Conservation (phyloP, 2,329 filamentous ascomycete species). For the Cladosporium sp. region DNA sequence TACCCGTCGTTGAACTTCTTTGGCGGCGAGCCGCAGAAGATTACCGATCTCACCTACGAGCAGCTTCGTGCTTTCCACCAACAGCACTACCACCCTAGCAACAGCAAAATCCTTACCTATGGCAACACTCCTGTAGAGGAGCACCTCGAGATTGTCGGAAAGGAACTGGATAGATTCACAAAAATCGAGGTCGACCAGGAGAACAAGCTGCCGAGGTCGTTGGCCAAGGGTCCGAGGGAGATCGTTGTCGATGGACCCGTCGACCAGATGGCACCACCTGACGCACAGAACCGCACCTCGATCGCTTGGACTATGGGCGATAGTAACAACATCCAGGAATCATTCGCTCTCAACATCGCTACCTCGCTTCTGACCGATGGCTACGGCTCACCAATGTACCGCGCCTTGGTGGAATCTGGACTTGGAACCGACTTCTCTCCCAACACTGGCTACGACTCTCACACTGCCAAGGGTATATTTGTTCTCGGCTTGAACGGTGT, state of each 20-base stretch:
- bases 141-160: slow-evolving; percentile 77
- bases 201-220: slow-evolving; percentile 72
- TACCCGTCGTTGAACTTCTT: slow-evolving; percentile 96
- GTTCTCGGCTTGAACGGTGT: slow-evolving; percentile 92
- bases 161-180: slow-evolving; percentile 71
- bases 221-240: slow-evolving; percentile 65
- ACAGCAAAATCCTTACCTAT: slow-evolving; percentile 93
- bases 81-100: slow-evolving; percentile 95
- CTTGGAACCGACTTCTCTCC: slow-evolving; percentile 92
- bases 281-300: slow-evolving; percentile 91
- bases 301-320: slow-evolving; percentile 90
- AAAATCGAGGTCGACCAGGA: slow-evolving; percentile 68
- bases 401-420: slow-evolving; percentile 82
- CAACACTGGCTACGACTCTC: slow-evolving; percentile 84
- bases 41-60: slow-evolving; percentile 90
- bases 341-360: slow-evolving; percentile 80
- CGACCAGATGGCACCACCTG: slow-evolving; percentile 80
- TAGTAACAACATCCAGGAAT: slow-evolving; percentile 78
- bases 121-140: slow-evolving; percentile 84
- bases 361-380: slow-evolving; percentile 86
- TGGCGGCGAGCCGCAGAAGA: slow-evolving; percentile 92
- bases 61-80: slow-evolving; percentile 86
- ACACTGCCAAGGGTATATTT: slow-evolving; percentile 77
- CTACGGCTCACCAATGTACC: slow-evolving; percentile 91
- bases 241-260: slow-evolving; percentile 77